phyloP scores from a whole-genome alignment of 192 early-diverging fungal genomes.

The Coemansia sp. region DNA sequence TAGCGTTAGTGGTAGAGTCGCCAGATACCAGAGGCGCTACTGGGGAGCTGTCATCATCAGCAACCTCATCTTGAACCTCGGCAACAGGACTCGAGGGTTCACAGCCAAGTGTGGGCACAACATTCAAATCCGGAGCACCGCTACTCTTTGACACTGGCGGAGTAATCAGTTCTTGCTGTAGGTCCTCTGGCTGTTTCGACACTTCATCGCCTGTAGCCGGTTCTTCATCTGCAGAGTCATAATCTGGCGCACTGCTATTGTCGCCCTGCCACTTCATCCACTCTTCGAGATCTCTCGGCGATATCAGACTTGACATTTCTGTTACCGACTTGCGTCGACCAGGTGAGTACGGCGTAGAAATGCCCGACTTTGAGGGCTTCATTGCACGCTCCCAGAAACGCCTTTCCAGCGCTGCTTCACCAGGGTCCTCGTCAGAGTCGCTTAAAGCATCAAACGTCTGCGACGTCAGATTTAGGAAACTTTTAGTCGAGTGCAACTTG shows the following conservation, averaged over 20 bases:
- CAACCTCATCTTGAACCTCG: conserved; percentile 6
- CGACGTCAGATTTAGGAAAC: conserved; percentile 29
- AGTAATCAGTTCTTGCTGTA: conserved; percentile 14
- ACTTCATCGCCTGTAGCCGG: neutral
- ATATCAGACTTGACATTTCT: conserved; percentile 44
- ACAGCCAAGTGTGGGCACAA: neutral
- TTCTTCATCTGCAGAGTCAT: neutral
- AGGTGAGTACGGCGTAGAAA: conserved; percentile 47
- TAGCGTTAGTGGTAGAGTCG: neutral
- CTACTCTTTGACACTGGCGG: conserved; percentile 26
- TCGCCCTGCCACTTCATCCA: conserved; percentile 55
- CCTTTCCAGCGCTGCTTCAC: conserved; percentile 34
- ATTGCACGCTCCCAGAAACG: conserved; percentile 53
- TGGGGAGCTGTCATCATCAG: conserved; percentile 8
- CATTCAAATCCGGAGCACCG: neutral
- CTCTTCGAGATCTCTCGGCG: conserved; percentile 42
- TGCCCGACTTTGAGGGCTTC: conserved; percentile 40
- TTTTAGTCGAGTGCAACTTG: conserved; percentile 18
- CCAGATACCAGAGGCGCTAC: neutral
- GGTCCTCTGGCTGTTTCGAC: neutral
- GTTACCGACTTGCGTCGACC: conserved; percentile 41
- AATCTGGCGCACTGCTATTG: neutral
- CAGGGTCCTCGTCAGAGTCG: conserved; percentile 38
- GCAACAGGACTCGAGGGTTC: neutral
- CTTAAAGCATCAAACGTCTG: conserved; percentile 29